phyloP scores from a whole-genome alignment of 2,329 filamentous ascomycete genomes.

The Lecanosticta acicola region DNA sequence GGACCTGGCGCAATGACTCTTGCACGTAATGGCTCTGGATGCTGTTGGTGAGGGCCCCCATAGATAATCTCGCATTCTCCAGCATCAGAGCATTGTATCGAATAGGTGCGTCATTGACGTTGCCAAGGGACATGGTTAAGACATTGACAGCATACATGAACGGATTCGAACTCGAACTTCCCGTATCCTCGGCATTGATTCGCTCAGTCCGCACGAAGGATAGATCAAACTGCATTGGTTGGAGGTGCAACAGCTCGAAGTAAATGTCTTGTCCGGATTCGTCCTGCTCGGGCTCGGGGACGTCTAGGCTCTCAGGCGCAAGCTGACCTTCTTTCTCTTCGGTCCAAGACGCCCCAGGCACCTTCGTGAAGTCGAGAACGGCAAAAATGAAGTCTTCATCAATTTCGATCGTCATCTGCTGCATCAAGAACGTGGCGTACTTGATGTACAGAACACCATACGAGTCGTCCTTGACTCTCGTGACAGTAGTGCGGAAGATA shows the following conservation, averaged over 20 bases:
- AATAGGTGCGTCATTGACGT: conserved; percentile 95
- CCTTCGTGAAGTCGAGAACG: conserved; percentile 87
- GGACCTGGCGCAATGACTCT: conserved; percentile 89
- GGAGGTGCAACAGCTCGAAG: conserved; percentile 93
- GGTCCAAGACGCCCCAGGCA: conserved; percentile 82
- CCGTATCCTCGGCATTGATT: conserved; percentile 92
- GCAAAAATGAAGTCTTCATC: conserved; percentile 98
- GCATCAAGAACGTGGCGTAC: conserved; percentile 85
- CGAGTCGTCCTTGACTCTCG: conserved; percentile 93
- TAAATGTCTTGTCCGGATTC: conserved; percentile 90
- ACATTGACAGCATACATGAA: conserved; percentile 99
- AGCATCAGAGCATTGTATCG: conserved; percentile 89
- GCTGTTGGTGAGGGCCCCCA: conserved; percentile 75
- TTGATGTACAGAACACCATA: conserved; percentile 98
- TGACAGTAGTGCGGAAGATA: conserved; percentile 85
- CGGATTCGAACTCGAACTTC: conserved; percentile 75
- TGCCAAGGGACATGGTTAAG: conserved; percentile 98
- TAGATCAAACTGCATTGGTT: conserved; percentile 95
- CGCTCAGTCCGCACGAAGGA: conserved; percentile 96
- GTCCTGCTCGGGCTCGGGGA: conserved; percentile 83
- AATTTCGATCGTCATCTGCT: conserved; percentile 97
- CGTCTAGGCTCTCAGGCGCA: conserved; percentile 82
- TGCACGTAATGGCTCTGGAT: conserved; percentile 94
- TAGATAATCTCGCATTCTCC: conserved; percentile 89
- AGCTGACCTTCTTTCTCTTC: conserved; percentile 77